These are phyloP conservation scores for Durusdinium trenchii DNA, from an alignment of 73 alveolate species.

Conservation along the genomic window DNA sequence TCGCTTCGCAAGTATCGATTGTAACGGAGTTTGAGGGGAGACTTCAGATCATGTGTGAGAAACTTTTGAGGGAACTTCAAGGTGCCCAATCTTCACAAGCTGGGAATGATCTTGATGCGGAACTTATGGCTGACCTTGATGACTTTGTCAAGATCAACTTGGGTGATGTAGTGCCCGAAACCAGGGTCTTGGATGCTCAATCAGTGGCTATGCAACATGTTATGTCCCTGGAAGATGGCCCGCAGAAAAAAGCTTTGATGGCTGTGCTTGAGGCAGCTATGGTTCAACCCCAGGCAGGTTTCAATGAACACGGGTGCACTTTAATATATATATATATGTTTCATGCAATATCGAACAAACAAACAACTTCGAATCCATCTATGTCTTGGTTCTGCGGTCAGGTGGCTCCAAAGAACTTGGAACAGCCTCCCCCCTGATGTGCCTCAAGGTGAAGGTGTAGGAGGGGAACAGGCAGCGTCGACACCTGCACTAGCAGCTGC, in stretches of 20 bases:
- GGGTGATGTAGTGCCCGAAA: not conserved
- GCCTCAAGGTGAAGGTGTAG: not conserved
- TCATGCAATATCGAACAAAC: no score
- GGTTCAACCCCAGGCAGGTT: not conserved
- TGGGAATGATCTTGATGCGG: not conserved
- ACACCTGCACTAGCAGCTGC: not conserved
- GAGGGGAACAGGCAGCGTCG: not conserved
- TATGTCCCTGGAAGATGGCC: not conserved
- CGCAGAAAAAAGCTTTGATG: not conserved
- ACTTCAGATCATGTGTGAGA: no score
- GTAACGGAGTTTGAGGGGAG: not conserved
- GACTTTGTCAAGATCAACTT: not conserved
- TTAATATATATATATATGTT: no score
- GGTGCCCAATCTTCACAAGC: no score
- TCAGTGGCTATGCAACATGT: not conserved
- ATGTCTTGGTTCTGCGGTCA: no score
- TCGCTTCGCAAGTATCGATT: not conserved
- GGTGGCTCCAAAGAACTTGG: not conserved
- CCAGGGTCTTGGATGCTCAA: not conserved
- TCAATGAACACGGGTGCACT: not conserved
- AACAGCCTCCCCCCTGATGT: no score
- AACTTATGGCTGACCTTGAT: not conserved
- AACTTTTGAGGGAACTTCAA: no score
- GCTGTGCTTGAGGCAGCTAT: slow-evolving; percentile 1
- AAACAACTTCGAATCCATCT: no score